Percentiles rank a stretch among this genome's conserved stretches.
Conservation (phyloP, 169 alveolate species). For the Perkinsus olseni region DNA sequence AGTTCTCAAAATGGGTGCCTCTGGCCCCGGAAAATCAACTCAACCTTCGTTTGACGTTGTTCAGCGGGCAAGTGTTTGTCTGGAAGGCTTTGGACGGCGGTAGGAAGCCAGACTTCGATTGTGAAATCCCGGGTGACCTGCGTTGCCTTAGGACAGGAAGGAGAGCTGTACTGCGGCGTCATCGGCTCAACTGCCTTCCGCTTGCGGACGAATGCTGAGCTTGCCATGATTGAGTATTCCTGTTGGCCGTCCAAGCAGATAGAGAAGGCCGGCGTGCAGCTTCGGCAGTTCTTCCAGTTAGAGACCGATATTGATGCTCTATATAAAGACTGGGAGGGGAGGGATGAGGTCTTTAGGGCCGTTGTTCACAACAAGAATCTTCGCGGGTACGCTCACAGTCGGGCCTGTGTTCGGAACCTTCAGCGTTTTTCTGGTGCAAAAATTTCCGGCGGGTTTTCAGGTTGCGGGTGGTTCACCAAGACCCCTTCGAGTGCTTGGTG, state of each 20-base stretch:
- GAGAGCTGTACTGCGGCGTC: neutral
- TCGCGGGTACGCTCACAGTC: neutral
- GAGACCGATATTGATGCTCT: neutral
- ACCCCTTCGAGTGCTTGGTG: neutral
- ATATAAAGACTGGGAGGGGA: neutral
- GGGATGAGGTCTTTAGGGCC: neutral
- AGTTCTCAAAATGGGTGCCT: neutral
- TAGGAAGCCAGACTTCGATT: neutral
- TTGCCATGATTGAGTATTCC: neutral
- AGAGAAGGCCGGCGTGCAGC: neutral
- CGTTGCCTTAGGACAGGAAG: neutral
- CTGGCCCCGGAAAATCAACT: neutral
- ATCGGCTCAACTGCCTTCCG: neutral
- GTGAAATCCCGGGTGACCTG: neutral
- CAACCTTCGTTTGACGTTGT: neutral
- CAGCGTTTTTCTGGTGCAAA: too few relatives aligned
- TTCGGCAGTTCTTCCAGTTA: neutral
- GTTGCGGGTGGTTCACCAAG: neutral
- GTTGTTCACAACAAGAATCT: neutral
- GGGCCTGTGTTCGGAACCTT: too few relatives aligned
- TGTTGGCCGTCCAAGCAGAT: neutral
- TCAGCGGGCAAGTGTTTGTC: neutral
- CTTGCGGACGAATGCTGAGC: neutral
- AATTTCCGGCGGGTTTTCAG: neutral
- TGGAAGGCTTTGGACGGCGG: neutral